Conservation (phyloP, 768 basidiomycete species). For the Hygrophorus russula region DNA sequence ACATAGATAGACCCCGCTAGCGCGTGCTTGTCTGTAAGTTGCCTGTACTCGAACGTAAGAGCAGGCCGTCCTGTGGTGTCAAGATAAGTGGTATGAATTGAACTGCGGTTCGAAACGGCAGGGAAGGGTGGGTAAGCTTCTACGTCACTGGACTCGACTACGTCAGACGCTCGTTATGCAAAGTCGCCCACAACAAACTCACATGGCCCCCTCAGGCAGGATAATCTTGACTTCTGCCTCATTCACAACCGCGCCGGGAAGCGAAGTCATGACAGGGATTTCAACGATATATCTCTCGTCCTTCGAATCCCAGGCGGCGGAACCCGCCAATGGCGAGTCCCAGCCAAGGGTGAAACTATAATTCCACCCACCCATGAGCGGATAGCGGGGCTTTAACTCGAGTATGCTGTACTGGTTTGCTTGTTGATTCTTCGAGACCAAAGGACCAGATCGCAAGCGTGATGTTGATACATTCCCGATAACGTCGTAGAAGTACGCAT, state of each 20-base stretch:
- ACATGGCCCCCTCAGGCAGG: slow-evolving; percentile 94
- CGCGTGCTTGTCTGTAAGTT: slow-evolving; percentile 68
- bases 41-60: slow-evolving; percentile 59
- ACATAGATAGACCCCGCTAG: slow-evolving; percentile 73
- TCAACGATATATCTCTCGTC: slow-evolving; percentile 62
- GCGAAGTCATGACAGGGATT: slow-evolving; percentile 76
- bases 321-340: slow-evolving; percentile 77
- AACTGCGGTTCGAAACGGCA: slow-evolving; percentile 44
- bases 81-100: slow-evolving; percentile 79
- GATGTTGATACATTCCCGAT: slow-evolving; percentile 98
- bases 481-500: slow-evolving; percentile 82
- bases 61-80: slow-evolving; percentile 85
- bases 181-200: slow-evolving; percentile 21
- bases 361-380: slow-evolving; percentile 94
- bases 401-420: slow-evolving; percentile 52
- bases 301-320: slow-evolving; percentile 49
- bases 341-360: slow-evolving; percentile 92
- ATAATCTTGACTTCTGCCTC: slow-evolving; percentile 71
- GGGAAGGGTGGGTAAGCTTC: slow-evolving; percentile 71
- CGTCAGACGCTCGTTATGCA: slow-evolving; percentile 5
- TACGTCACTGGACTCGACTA: slow-evolving; percentile 47
- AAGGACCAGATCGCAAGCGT: slow-evolving; percentile 58
- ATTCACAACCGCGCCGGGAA: slow-evolving; percentile 74
- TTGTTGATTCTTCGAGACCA: slow-evolving; percentile 44
- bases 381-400: slow-evolving; percentile 84